Base-by-base conservation (phyloP, 2,329 filamentous ascomycete species). In the Trichoderma semiorbis region DNA sequence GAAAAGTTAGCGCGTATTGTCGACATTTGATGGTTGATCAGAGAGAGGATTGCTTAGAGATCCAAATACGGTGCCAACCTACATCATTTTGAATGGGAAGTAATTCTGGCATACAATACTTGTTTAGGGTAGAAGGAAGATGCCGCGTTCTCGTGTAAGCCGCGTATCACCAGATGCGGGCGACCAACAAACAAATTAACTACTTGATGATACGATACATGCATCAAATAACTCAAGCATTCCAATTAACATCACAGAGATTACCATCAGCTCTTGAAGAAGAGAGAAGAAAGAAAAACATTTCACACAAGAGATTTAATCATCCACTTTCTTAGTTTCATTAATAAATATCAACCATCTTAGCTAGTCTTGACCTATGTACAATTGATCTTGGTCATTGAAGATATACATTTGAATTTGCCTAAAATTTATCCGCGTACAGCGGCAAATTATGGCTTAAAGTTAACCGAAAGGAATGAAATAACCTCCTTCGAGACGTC, bases 401-500 rank as follows among this genome's bases (percentile, higher is more conserved):
- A 14, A 63, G 24, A 26, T 63, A 28, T 47, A 63, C 21, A 63
- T 26, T n/a, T 5, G 24, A 47, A 63, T 5, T 16, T 16, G n/a
- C 32, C 58, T 3, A 21, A 26, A 18, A 24, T 34, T 8, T 5
- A 10, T n/a, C 28, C 18, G 24, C n/a, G 5, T 53, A 14, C 0
- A 11, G 24, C 34, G 12, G 10, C 16, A 26, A 18, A n/a, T 63
- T 14, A 63, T 26, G 60, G 60, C 60, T 63, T 63, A n/a, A 47
- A 63, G 21, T 63, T 63, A 5, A 63, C 60, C 7, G 60, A 63
- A 28, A 63, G 24, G 36, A 63, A 63, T 10, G 43, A 24, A n/a
- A 63, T 63, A 28, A 63, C 36, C 36, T 30, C 36, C 3, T 36
- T 36, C 14, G 60, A 67, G 24, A 67, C 57, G 50, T 69, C 57